phyloP scores from a whole-genome alignment of 257 asterid species.

The Solanum bulbocastanum region DNA sequence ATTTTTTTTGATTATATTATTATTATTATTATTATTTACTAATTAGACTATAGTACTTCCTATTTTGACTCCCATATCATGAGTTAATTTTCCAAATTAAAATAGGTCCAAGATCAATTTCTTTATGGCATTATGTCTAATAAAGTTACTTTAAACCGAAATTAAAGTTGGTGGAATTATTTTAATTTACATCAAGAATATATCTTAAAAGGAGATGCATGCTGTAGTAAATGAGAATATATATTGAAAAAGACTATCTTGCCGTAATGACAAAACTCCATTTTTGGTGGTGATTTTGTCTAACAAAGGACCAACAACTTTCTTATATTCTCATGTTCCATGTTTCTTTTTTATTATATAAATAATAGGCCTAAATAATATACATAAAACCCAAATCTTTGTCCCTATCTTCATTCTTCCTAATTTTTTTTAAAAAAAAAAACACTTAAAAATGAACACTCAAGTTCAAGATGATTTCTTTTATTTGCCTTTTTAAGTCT shows the following conservation, averaged over 20 bases:
- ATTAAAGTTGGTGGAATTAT: not conserved
- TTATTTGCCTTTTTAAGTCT: not conserved
- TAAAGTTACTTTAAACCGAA: not conserved
- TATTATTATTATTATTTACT: not conserved
- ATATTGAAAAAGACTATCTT: not conserved
- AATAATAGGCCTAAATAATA: not conserved
- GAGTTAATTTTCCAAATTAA: not conserved
- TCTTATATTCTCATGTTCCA: not conserved
- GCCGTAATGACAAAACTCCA: slow-evolving; percentile 5
- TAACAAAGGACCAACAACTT: slow-evolving; percentile 7
- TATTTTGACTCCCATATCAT: not conserved
- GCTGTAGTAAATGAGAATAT: not conserved
- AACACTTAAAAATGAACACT: not conserved
- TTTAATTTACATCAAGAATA: not conserved
- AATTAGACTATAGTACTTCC: not conserved
- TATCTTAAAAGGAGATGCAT: not conserved
- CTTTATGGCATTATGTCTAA: not conserved
- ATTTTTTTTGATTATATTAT: too few species aligned
- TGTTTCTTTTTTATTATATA: not conserved
- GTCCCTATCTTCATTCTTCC: not conserved
- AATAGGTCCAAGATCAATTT: not conserved
- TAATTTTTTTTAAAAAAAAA: not conserved
- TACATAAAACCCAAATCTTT: not conserved
- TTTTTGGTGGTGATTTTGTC: slow-evolving; percentile 6
- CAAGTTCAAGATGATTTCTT: not conserved